Base-by-base conservation (phyloP, 2,329 filamentous ascomycete genomes). In the Coniochaeta prunicola region DNA sequence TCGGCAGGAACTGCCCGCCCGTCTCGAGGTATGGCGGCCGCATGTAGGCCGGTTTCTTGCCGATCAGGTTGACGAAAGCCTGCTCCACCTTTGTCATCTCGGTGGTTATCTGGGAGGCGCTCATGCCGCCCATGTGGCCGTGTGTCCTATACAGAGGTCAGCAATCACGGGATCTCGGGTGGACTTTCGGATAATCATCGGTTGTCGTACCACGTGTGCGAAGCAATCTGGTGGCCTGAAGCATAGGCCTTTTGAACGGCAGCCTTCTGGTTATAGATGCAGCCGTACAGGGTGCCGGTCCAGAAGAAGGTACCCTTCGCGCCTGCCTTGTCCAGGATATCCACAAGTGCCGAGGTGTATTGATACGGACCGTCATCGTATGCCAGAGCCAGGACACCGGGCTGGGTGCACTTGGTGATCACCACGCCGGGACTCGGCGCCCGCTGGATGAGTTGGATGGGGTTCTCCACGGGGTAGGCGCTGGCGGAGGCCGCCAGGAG, bases 281-380 rank as follows among this genome's bases (percentile, higher is more conserved):
- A 80, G 8, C 74, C 78, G 56, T 80, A 80, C 26, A 80, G 70
- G 0, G 77, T 80, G 1, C 78, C 78, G 0, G 78, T 81, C 65
- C 76, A 75, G 71, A 82, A 83, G 68, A 81, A 83, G 2, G 79
- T 83, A 6, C 75, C 80, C 66, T 81, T 81, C 45, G 76, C 79
- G 8, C 73, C 75, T 7, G 74, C 75, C 3, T 67, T 66, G 64
- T 80, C 73, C 19, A 84, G 72, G 17, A 76, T 78, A 64, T 83
- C 78, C n/a, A 84, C 70, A 1, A 83, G 69, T 53, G 72, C 69
- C 2, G 68, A 72, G 0, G 80, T 83, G 65, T 77, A 81, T 58
- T 73, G 67, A 60, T 77, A 80, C 1, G 80, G 80, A 0, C 80
- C 80, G 57, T 83, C 80, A 58, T 83, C 80, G 61, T 79, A 82